Percentiles rank a stretch among this genome's conserved stretches.
These are phyloP conservation scores for Ogataea corticis DNA, from an alignment of 805 yeast species.

Conservation along the genomic window DNA sequence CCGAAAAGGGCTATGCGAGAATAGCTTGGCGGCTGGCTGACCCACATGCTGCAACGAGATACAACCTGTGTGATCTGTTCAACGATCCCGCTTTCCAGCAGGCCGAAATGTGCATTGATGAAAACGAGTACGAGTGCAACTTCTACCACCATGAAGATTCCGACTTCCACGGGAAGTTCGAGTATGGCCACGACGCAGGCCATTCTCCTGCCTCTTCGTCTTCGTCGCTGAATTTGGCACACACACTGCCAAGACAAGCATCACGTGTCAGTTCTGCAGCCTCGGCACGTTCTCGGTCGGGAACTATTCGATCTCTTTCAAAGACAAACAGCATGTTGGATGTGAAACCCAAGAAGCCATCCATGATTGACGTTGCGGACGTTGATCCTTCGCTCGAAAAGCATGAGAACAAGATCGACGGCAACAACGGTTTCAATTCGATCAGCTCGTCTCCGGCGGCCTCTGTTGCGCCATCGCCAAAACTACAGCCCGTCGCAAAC, in stretches of 20 bases:
- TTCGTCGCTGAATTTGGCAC: conserved; percentile 10
- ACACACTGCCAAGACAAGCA: conserved; percentile 6
- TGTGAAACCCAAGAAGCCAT: conserved; percentile 10
- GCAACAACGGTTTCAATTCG: neutral
- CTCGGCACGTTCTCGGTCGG: conserved; percentile 17
- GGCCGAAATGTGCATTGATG: conserved; percentile 65
- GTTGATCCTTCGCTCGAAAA: conserved; percentile 7
- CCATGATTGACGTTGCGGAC: conserved; percentile 15
- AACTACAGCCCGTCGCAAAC: neutral
- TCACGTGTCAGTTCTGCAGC: conserved; percentile 14
- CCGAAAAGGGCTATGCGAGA: conserved; percentile 61
- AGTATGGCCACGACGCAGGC: conserved; percentile 19
- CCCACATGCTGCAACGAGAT: conserved; percentile 57
- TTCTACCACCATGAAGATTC: conserved; percentile 24
- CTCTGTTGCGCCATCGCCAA: conserved; percentile 7
- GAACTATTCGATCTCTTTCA: conserved; percentile 13
- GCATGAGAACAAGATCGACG: conserved; percentile 6
- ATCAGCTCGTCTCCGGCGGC: neutral
- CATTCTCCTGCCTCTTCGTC: conserved; percentile 12
- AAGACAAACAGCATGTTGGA: conserved; percentile 17
- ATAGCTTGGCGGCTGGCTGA: conserved; percentile 80
- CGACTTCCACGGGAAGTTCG: conserved; percentile 19
- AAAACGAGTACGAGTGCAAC: conserved; percentile 35
- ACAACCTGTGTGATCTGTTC: conserved; percentile 57
- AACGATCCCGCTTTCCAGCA: conserved; percentile 65